phyloP scores from a whole-genome alignment of 257 asterid species.

The Primulina huaijiensis region DNA sequence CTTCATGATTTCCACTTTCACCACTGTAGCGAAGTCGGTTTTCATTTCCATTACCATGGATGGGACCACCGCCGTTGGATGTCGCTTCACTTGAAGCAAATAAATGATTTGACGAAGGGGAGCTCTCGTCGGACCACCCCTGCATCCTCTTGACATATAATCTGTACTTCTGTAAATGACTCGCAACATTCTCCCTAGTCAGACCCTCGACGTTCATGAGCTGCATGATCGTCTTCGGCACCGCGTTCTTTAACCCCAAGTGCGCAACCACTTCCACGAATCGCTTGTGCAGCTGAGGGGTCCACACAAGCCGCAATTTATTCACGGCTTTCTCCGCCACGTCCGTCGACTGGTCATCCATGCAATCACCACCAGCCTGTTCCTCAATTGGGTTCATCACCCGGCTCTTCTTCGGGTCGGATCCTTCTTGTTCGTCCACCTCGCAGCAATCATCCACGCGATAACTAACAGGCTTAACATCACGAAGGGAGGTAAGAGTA shows the following conservation, averaged over 20 bases:
- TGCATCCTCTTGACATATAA: constrained; percentile 52
- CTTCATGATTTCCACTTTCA: background rate
- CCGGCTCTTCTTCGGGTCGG: constrained; percentile 59
- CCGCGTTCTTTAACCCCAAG: constrained; percentile 52
- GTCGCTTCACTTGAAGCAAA: background rate
- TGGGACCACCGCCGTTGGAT: background rate
- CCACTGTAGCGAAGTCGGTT: background rate
- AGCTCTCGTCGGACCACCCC: constrained; percentile 14
- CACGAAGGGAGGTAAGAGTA: constrained; percentile 53
- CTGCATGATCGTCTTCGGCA: constrained; percentile 57
- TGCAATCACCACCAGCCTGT: constrained; percentile 16
- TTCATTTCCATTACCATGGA: background rate
- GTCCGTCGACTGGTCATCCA: constrained; percentile 48
- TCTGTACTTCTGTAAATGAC: constrained; percentile 48
- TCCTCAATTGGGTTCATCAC: constrained; percentile 36
- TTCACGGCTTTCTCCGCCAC: constrained; percentile 41
- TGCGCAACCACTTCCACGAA: constrained; percentile 53
- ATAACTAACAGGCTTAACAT: constrained; percentile 35
- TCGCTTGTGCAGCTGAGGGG: constrained; percentile 55
- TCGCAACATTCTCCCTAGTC: constrained; percentile 49
- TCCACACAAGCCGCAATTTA: constrained; percentile 54
- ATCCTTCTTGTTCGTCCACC: constrained; percentile 45
- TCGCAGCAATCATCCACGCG: constrained; percentile 28
- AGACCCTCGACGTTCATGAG: constrained; percentile 53
- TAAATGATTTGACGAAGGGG: background rate